Base-by-base conservation (phyloP, 2,329 filamentous ascomycete species). In the Cercospora sojina region DNA sequence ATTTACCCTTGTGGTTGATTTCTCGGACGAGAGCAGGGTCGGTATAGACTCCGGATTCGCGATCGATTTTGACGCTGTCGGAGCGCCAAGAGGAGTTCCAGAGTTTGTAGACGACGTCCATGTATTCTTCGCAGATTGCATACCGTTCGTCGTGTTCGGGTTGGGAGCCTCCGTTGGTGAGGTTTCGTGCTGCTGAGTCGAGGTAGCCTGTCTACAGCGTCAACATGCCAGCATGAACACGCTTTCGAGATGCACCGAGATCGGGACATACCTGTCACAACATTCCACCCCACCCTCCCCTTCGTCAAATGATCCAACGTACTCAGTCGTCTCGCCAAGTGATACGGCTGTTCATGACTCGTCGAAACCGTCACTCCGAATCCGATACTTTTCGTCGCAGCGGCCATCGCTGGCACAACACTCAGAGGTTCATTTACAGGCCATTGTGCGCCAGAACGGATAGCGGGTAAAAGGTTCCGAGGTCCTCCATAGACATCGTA, bases 401-500 rank as follows among this genome's bases (percentile, higher is more conserved):
- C 88, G 0, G 88, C 88, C 87, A 91, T 89, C 2, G 88, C 87
- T 2, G 88, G 83, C 0, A 91, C 81, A 2, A 88, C 83, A 1
- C 85, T 83, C 1, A 91, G 73, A 0, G 88, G 88, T 74, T 91
- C 88, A 67, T 89, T 90, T n/a, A 90, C 86, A 0, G 89, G 89
- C 84, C 87, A 91, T 76, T 91, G 89, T 0, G 88, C 87, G 1
- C 87, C 89, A 0, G 87, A 86, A 0, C 82, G 75, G 58, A 90
- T 84, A 0, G 87, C 86, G 0, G 88, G 84, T 3, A 84, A 83
- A 2, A 90, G 80, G 67, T 86, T 88, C 3, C 80, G 77, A 0
- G 86, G 86, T 0, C 87, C 84, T 66, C 87, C 86, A 77, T 90
- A 91, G 4, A 91, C 87, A 79, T 91, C 88, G 73, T 91, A 90